Evolutionary conservation across 1,284 basidiomycete genomes (phyloP).

Genomic region (Cryptococcus hybrid): DNA sequence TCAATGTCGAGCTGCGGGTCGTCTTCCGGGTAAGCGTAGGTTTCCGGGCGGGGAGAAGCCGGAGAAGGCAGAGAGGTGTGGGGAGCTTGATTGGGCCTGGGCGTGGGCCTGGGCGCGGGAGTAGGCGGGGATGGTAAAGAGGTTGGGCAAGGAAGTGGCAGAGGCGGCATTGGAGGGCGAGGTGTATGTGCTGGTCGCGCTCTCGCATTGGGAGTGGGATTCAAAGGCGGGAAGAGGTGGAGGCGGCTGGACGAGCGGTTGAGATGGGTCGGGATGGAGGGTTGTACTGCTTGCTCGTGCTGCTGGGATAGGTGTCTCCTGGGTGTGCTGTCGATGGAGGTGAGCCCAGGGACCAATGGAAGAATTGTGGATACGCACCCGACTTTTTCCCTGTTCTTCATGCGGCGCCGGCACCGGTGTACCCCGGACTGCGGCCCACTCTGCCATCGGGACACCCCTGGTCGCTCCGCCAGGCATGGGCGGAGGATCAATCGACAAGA

Average conservation of each 20-base stretch:
- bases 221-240: neutral
- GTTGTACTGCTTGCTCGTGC: constrained; percentile 39
- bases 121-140: neutral
- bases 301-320: neutral
- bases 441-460: neutral
- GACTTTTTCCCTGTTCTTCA: neutral
- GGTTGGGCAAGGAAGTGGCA: neutral
- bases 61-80: neutral
- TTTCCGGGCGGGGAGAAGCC: constrained; percentile 11
- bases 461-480: constrained; percentile 29
- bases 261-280: constrained; percentile 30
- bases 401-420: neutral
- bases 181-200: constrained; percentile 23
- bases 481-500: constrained; percentile 50
- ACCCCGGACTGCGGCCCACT: neutral
- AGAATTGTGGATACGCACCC: neutral
- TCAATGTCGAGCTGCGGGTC: constrained; percentile 17
- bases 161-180: neutral
- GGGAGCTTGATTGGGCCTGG: constrained; percentile 1
- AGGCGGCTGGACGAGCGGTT: neutral
- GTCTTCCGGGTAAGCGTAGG: constrained; percentile 12
- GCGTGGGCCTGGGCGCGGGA: neutral
- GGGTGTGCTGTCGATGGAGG: too few relatives aligned
- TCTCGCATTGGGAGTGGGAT: constrained; percentile 12
- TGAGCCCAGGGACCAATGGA: neutral